phyloP scores from a whole-genome alignment of 208 protist genomes.

The Tetramitus jugosus region DNA sequence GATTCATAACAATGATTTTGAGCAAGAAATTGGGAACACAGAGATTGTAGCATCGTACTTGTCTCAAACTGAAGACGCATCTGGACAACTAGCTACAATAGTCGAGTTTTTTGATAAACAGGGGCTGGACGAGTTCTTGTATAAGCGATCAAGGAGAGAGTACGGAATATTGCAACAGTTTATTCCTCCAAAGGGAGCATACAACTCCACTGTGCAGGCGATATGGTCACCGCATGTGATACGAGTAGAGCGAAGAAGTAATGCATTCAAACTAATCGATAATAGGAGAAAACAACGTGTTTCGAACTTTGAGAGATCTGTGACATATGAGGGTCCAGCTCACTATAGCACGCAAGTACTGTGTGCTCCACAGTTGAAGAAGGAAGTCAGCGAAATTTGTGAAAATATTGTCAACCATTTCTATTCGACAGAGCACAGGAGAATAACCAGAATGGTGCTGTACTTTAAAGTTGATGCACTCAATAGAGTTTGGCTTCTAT shows the following conservation, averaged over 20 bases:
- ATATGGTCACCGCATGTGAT: constrained; percentile 70
- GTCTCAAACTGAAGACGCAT: constrained; percentile 10
- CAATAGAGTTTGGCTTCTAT: neutral
- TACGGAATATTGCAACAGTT: constrained; percentile 78
- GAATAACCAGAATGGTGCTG: constrained; percentile 70
- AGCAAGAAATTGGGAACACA: neutral
- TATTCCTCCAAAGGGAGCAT: constrained; percentile 59
- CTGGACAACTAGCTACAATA: constrained; percentile 44
- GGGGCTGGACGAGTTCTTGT: constrained; percentile 62
- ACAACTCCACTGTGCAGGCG: constrained; percentile 51
- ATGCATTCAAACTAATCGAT: constrained; percentile 58
- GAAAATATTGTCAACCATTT: constrained; percentile 69
- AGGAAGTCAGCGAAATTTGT: constrained; percentile 60
- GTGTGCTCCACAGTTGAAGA: constrained; percentile 63
- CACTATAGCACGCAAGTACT: constrained; percentile 63
- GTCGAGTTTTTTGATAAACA: constrained; percentile 69
- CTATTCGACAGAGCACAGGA: constrained; percentile 74
- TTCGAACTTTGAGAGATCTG: constrained; percentile 44
- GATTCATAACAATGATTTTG: too few relatives aligned
- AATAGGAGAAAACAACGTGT: too few relatives aligned
- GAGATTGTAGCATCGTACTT: constrained; percentile 4
- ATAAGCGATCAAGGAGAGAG: constrained; percentile 57
- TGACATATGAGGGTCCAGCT: constrained; percentile 65
- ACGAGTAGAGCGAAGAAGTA: constrained; percentile 68
- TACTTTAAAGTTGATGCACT: constrained; percentile 16